phyloP scores from a whole-genome alignment of 2,329 filamentous ascomycete genomes.

The Stachybotrys elegans region DNA sequence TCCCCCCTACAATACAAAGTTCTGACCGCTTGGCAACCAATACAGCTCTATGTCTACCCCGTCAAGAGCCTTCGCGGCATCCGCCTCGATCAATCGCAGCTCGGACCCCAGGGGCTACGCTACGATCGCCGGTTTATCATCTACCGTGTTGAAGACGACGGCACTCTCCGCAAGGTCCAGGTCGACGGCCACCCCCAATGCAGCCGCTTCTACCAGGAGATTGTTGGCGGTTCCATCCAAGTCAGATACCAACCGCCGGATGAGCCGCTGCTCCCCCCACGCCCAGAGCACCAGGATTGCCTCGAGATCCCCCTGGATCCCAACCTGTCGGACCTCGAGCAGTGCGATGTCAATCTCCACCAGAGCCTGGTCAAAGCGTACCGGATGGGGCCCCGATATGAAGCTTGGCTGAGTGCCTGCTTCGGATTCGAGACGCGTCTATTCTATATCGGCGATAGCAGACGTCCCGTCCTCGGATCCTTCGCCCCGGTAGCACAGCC shows the following conservation, averaged over 20 bases:
- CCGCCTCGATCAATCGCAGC: slow-evolving; percentile 42
- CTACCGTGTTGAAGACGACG: slow-evolving; percentile 42
- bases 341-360: slow-evolving; percentile 53
- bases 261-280: slow-evolving; percentile 31
- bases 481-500: slow-evolving; percentile 32
- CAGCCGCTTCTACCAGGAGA: slow-evolving; percentile 58
- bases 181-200: slow-evolving; percentile 53
- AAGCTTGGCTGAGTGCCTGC: slow-evolving; percentile 62
- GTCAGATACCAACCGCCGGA: slow-evolving; percentile 37
- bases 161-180: slow-evolving; percentile 51
- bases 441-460: slow-evolving; percentile 59
- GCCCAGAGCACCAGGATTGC: slow-evolving; percentile 27
- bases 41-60: slow-evolving; percentile 63
- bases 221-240: slow-evolving; percentile 34
- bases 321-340: slow-evolving; percentile 35
- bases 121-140: slow-evolving; percentile 71
- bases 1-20: no score
- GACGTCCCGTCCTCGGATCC: slow-evolving; percentile 58
- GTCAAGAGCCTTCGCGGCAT: slow-evolving; percentile 68
- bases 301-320: slow-evolving; percentile 56
- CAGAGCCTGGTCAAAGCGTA: slow-evolving; percentile 53
- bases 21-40: background rate
- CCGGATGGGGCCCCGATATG: slow-evolving; percentile 56
- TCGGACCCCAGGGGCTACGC: slow-evolving; percentile 57
- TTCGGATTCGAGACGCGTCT: slow-evolving; percentile 59